Evolutionary conservation across 2,329 filamentous ascomycete species (phyloP), one percentile per base, ranked within the genome.

Genomic region (Cladosporium sp.): DNA sequence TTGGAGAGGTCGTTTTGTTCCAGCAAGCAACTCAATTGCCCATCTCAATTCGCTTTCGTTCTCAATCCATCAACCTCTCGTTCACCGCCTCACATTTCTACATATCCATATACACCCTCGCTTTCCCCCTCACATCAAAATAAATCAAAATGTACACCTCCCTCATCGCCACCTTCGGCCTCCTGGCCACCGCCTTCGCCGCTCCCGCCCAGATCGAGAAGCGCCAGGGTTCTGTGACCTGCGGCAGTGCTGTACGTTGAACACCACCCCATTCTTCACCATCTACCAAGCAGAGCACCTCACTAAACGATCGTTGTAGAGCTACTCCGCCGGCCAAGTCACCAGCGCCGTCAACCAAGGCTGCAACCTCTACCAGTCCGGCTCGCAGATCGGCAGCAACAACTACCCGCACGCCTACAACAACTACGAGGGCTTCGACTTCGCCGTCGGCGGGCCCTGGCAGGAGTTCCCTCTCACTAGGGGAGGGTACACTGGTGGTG

Each of bases 381-480:
- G 50, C 53, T 54, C 68, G 45, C 56, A 67, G 22, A 71, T 70
- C 43, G 58, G 59, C 22, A 62, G 63, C 1, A 69, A 67, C 37
- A 61, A 71, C 34, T 66, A 64, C 53, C 60, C 61, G 15, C 60
- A 65, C 52, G 43, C 38, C 2, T 61, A 58, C 59, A 61, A 62
- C 56, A 60, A 58, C 54, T 51, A 77, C 58, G 82, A 85, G 61
- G 80, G 79, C 15, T 85, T 86, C 63, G 67, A 71, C 36, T 85
- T 86, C 64, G 57, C 71, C 2, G 75, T 83, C 4, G 56, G 63
- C 3, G 80, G 79, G 0, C 80, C 81, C 0, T 86, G 80, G 63
- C 77, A 83, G 54, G 83, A 86, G 65, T 86, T 84, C 64, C 83
- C 83, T 1, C 73, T 86, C 47, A n/a, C n/a, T 56, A 78, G 61